A percentile compares a stretch with the other conserved stretches of the same genome.
phyloP scores from a whole-genome alignment of 164 flowering plant species.

The Warburgia ugandensis region DNA sequence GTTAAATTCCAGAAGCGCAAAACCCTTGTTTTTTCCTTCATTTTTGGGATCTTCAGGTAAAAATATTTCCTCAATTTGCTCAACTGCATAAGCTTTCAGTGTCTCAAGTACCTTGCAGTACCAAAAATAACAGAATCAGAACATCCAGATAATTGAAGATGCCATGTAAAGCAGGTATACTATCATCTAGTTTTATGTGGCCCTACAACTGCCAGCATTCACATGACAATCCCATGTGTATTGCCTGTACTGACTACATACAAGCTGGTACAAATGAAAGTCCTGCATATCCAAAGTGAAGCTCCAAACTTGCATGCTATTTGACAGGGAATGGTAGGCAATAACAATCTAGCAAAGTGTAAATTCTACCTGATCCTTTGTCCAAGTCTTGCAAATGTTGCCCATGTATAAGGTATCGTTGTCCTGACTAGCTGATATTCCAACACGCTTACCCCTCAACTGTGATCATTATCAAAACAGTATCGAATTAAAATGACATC shows the following conservation, averaged over 20 bases:
- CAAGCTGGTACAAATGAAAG: background rate
- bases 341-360: background rate
- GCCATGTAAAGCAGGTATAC: too few relatives aligned
- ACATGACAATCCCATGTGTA: too few relatives aligned
- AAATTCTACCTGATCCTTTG: slow-evolving; percentile 27
- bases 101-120: slow-evolving; percentile 33
- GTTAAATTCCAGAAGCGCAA: slow-evolving; percentile 32
- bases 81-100: slow-evolving; percentile 25
- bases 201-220: too few relatives aligned
- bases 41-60: slow-evolving; percentile 31
- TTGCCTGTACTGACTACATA: too few relatives aligned
- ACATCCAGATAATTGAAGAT: too few relatives aligned
- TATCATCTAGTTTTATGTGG: too few relatives aligned
- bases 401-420: slow-evolving; percentile 36
- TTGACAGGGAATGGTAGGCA: too few relatives aligned
- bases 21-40: slow-evolving; percentile 32
- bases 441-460: slow-evolving; percentile 33
- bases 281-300: background rate
- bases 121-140: too few relatives aligned
- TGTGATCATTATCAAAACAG: slow-evolving; percentile 3
- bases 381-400: slow-evolving; percentile 39
- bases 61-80: slow-evolving; percentile 24
- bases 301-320: too few relatives aligned
- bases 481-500: background rate
- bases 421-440: slow-evolving; percentile 32